Conservation (phyloP, 345 rosid species). For the Hibiscus trionum region DNA sequence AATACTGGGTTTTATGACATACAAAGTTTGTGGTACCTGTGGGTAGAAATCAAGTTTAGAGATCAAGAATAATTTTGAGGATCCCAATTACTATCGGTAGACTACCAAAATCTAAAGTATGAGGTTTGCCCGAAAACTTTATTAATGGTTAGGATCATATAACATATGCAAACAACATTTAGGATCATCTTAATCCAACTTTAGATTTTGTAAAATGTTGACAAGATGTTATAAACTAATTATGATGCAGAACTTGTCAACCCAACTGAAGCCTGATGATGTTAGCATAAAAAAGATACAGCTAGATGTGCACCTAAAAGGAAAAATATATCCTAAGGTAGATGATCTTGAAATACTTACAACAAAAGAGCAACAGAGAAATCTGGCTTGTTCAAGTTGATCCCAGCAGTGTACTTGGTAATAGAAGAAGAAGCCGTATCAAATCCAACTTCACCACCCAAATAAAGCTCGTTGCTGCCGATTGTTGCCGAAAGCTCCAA, state of each 20-base stretch:
- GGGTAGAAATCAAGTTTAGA: not conserved
- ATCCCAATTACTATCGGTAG: not conserved
- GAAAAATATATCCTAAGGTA: not conserved
- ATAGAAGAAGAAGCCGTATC: slow-evolving; percentile 65
- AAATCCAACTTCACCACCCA: slow-evolving; percentile 75
- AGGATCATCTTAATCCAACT: not conserved
- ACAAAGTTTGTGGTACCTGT: not conserved
- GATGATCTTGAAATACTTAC: slow-evolving; percentile 34
- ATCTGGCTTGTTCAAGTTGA: slow-evolving; percentile 54
- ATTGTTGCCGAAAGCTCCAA: slow-evolving; percentile 71
- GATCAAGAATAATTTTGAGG: not conserved
- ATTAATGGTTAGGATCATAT: not conserved
- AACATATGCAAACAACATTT: not conserved
- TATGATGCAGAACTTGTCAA: not conserved
- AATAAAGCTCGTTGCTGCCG: slow-evolving; percentile 49
- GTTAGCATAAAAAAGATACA: not conserved
- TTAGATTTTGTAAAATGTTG: not conserved
- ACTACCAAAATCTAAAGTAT: not conserved
- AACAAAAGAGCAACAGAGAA: slow-evolving; percentile 53
- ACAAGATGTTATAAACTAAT: not conserved
- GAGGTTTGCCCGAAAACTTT: not conserved
- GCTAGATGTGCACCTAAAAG: not conserved
- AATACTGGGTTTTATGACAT: not conserved
- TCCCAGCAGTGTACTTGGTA: slow-evolving; percentile 66
- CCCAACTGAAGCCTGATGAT: not conserved